Evolutionary conservation across 73 alveolate species (phyloP).

Genomic region (Paramecium pentaurelia): DNA sequence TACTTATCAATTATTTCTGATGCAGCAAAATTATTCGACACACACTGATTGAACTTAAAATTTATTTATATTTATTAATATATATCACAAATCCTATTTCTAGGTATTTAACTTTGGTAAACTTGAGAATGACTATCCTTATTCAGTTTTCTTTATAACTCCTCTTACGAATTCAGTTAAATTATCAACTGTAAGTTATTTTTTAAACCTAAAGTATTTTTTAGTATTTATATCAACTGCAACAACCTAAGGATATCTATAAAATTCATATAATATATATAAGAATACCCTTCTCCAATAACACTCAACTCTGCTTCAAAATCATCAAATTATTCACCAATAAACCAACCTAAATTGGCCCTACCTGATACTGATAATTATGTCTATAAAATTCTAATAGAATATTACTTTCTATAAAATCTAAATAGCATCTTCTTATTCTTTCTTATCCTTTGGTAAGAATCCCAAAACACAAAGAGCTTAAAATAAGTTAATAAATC

Average conservation of each 20-base stretch:
- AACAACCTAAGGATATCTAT: conserved; percentile 4
- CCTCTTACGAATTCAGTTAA: conserved; percentile 12
- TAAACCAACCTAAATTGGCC: neutral
- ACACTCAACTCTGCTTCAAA: conserved; percentile 1
- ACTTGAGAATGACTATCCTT: neutral
- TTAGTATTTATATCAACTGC: neutral
- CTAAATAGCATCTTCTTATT: neutral
- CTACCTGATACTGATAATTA: neutral
- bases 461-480: conserved; percentile 25
- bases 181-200: conserved; percentile 20
- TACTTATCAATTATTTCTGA: no score
- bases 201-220: neutral
- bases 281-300: neutral
- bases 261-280: neutral
- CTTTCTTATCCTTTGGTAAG: neutral
- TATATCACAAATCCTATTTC: neutral
- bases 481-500: neutral
- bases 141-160: neutral
- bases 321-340: conserved; percentile 17
- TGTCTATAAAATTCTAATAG: neutral
- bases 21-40: no score
- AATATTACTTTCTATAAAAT: neutral
- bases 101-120: neutral
- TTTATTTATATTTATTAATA: neutral
- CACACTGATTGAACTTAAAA: neutral